phyloP scores from a whole-genome alignment of 1,284 basidiomycete genomes.

The Porodaedalea pini region DNA sequence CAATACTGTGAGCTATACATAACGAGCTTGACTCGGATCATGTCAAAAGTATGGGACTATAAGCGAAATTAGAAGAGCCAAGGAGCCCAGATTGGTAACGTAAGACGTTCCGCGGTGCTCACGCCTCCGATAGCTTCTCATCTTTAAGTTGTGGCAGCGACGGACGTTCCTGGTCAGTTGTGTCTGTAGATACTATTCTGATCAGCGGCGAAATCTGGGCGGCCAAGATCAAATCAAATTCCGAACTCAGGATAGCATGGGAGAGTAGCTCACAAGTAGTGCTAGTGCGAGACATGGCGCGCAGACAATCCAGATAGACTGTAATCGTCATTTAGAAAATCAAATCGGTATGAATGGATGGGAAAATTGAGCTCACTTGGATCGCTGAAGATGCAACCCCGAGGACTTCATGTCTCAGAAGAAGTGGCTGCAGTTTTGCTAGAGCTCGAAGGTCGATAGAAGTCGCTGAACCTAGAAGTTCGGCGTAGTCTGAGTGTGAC shows the following conservation, averaged over 20 bases:
- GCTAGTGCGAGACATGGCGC: slow-evolving; percentile 53
- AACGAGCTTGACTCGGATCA: background rate
- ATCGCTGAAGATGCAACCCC: slow-evolving; percentile 50
- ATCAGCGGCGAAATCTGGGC: slow-evolving; percentile 20
- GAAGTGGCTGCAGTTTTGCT: slow-evolving; percentile 40
- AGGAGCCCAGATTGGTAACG: background rate
- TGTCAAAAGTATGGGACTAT: background rate
- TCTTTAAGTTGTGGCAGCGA: background rate
- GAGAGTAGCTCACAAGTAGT: slow-evolving; percentile 40
- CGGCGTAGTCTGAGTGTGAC: slow-evolving; percentile 44
- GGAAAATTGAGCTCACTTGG: slow-evolving; percentile 36
- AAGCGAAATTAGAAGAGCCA: background rate
- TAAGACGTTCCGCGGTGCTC: background rate
- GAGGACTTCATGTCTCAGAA: slow-evolving; percentile 38
- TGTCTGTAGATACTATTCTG: slow-evolving; percentile 11
- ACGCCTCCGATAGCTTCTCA: slow-evolving; percentile 11
- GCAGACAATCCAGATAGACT: slow-evolving; percentile 64
- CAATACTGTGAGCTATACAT: background rate
- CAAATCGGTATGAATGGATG: slow-evolving; percentile 3
- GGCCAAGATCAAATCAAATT: slow-evolving; percentile 11
- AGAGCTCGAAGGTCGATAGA: slow-evolving; percentile 54
- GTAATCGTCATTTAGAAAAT: slow-evolving; percentile 21
- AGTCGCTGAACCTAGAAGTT: slow-evolving; percentile 37
- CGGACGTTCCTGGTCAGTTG: background rate
- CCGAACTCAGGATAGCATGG: background rate